Evolutionary conservation across 1,284 basidiomycete species (phyloP).

Genomic region (Ustilago bromivora): DNA sequence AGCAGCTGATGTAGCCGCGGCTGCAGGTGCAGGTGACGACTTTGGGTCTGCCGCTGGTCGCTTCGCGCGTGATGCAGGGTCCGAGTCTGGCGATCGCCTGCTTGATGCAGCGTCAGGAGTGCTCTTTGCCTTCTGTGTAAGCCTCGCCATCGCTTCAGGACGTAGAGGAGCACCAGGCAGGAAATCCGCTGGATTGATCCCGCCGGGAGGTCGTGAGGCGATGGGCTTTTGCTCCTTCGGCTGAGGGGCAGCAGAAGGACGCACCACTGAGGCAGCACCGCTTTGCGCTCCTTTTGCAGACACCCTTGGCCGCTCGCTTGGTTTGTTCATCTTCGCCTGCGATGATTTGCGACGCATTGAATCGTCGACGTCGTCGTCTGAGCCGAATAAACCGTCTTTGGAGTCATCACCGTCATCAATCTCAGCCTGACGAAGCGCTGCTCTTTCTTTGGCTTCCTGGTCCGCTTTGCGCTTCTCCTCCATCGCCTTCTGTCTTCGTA

Average conservation of each 20-base stretch:
- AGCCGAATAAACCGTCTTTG: conserved; percentile 45
- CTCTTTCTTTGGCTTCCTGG: conserved; percentile 28
- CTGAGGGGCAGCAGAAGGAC: conserved; percentile 12
- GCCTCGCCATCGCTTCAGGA: conserved; percentile 31
- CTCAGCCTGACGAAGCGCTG: conserved; percentile 15
- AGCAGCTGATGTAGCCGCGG: conserved; percentile 11
- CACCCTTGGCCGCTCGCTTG: neutral
- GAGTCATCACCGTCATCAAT: conserved; percentile 11
- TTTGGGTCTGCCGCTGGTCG: conserved; percentile 10
- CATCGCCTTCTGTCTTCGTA: conserved; percentile 52
- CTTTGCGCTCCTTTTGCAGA: neutral
- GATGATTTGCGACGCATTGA: conserved; percentile 1
- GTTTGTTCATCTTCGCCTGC: conserved; percentile 7
- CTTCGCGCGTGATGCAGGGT: conserved; percentile 13
- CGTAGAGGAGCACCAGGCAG: conserved; percentile 53
- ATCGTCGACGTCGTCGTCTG: conserved; percentile 15
- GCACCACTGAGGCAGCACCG: neutral
- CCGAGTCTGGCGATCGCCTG: conserved; percentile 24
- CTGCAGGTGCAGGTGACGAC: conserved; percentile 12
- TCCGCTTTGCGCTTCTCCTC: conserved; percentile 43
- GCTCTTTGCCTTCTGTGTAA: conserved; percentile 29
- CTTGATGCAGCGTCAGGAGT: neutral
- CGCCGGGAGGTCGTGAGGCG: conserved; percentile 22
- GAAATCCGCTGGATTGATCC: conserved; percentile 56
- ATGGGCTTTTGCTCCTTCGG: conserved; percentile 18